Evolutionary conservation across 192 early-diverging fungal genomes (phyloP).

Genomic region (Chytriomyces confervae): DNA sequence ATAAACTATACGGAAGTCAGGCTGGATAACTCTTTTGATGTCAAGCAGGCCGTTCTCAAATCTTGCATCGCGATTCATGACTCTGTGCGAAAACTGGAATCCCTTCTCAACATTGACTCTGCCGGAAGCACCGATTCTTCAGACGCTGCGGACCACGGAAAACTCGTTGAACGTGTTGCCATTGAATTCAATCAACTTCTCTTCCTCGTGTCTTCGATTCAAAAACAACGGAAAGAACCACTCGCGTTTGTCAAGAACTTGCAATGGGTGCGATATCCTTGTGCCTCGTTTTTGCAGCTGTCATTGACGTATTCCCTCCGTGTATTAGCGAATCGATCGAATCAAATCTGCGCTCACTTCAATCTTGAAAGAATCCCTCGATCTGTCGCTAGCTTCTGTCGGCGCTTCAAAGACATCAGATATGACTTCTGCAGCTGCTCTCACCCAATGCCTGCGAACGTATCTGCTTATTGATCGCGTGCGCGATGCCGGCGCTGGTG

Average conservation of each 20-base stretch:
- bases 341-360: slow-evolving; percentile 74
- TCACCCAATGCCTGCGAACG: slow-evolving; percentile 75
- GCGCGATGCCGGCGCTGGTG: slow-evolving; percentile 65
- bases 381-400: slow-evolving; percentile 39
- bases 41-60: slow-evolving; percentile 69
- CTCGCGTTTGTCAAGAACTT: slow-evolving; percentile 75
- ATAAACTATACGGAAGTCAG: too few species aligned
- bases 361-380: slow-evolving; percentile 63
- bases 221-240: slow-evolving; percentile 1
- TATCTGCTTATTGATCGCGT: slow-evolving; percentile 77
- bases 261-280: slow-evolving; percentile 65
- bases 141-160: slow-evolving; percentile 48
- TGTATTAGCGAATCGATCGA: slow-evolving; percentile 63
- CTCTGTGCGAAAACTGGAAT: slow-evolving; percentile 77
- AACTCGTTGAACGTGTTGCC: slow-evolving; percentile 81
- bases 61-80: slow-evolving; percentile 77
- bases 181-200: slow-evolving; percentile 86
- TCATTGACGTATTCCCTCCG: background rate
- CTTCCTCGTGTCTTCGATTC: slow-evolving; percentile 69
- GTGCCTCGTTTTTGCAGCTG: slow-evolving; percentile 17
- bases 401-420: slow-evolving; percentile 42
- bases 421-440: slow-evolving; percentile 46
- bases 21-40: background rate
- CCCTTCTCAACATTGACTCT: slow-evolving; percentile 61
- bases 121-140: background rate